Conservation (phyloP, 805 yeast genomes). For the Yamadazyma endophytica region DNA sequence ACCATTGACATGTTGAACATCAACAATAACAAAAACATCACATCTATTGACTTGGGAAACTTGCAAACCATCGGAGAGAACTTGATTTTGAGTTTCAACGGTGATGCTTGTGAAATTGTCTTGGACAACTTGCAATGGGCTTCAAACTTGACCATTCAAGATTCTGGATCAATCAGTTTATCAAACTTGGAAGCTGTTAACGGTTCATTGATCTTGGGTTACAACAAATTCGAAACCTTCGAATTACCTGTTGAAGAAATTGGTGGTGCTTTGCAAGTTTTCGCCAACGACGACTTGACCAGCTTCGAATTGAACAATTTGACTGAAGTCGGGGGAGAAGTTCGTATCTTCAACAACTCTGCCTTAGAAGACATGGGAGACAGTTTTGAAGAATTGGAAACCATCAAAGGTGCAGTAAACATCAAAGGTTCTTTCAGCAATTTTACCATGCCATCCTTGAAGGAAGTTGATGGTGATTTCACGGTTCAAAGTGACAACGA, state of each 20-base stretch:
- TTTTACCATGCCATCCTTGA: slow-evolving; percentile 34
- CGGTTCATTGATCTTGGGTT: slow-evolving; percentile 36
- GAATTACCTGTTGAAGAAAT: slow-evolving; percentile 29
- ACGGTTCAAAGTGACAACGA: slow-evolving; percentile 28
- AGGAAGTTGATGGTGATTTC: slow-evolving; percentile 41
- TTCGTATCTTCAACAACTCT: slow-evolving; percentile 38
- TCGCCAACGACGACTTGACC: slow-evolving; percentile 40
- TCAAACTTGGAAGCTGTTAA: slow-evolving; percentile 33
- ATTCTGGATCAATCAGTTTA: slow-evolving; percentile 27
- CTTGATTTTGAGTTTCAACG: slow-evolving; percentile 38
- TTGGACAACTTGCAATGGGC: slow-evolving; percentile 38
- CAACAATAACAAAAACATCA: slow-evolving; percentile 42
- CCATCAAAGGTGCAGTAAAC: slow-evolving; percentile 38
- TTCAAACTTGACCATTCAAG: slow-evolving; percentile 42
- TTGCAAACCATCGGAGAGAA: slow-evolving; percentile 30
- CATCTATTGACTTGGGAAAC: slow-evolving; percentile 27
- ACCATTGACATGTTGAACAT: slow-evolving; percentile 32
- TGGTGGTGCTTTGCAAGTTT: slow-evolving; percentile 38
- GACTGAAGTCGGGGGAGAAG: slow-evolving; percentile 37
- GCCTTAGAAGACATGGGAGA: slow-evolving; percentile 28
- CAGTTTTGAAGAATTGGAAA: slow-evolving; percentile 24
- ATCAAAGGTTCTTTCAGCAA: slow-evolving; percentile 34
- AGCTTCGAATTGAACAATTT: slow-evolving; percentile 24
- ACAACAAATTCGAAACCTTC: slow-evolving; percentile 33
- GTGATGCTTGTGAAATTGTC: slow-evolving; percentile 28